A percentile compares a stretch with the other conserved stretches of the same genome.
These are phyloP conservation scores for Saccharum officinarum DNA, from an alignment of 176 grass and related monocot species.

Conservation along the genomic window DNA sequence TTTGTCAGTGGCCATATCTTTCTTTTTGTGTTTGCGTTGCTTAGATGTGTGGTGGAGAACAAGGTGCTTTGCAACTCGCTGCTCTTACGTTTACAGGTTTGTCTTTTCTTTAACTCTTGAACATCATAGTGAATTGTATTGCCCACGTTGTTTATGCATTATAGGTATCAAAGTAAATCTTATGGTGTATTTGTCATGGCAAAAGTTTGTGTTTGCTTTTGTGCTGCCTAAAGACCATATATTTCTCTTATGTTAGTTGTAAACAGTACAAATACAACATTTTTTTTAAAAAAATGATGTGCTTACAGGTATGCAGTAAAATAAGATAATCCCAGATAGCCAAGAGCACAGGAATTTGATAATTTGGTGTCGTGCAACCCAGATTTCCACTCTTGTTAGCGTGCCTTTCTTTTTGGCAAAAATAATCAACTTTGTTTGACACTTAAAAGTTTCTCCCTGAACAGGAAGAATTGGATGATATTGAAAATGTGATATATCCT, in stretches of 20 bases:
- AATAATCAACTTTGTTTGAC: conserved; percentile 17
- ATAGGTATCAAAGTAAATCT: background rate
- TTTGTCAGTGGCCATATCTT: background rate
- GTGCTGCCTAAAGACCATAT: background rate
- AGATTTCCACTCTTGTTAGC: background rate
- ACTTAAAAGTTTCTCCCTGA: conserved; percentile 2
- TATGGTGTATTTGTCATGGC: background rate
- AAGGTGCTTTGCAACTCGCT: conserved; percentile 97
- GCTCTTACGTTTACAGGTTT: conserved; percentile 73
- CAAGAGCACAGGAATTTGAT: background rate
- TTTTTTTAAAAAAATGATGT: background rate
- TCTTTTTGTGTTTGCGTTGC: conserved; percentile 10
- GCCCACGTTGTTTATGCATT: background rate
- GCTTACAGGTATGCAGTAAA: background rate
- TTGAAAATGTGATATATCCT: conserved; percentile 62
- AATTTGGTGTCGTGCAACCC: background rate
- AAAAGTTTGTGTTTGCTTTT: background rate
- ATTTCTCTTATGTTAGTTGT: conserved; percentile 10
- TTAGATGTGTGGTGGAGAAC: conserved; percentile 98
- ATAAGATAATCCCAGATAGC: background rate
- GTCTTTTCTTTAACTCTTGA: conserved; percentile 19
- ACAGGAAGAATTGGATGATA: conserved; percentile 60
- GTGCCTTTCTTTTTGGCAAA: background rate
- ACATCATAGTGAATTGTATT: conserved; percentile 1
- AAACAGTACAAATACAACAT: background rate